Evolutionary conservation across 2,329 filamentous ascomycete genomes (phyloP).

Genomic region (Monilinia aucupariae): DNA sequence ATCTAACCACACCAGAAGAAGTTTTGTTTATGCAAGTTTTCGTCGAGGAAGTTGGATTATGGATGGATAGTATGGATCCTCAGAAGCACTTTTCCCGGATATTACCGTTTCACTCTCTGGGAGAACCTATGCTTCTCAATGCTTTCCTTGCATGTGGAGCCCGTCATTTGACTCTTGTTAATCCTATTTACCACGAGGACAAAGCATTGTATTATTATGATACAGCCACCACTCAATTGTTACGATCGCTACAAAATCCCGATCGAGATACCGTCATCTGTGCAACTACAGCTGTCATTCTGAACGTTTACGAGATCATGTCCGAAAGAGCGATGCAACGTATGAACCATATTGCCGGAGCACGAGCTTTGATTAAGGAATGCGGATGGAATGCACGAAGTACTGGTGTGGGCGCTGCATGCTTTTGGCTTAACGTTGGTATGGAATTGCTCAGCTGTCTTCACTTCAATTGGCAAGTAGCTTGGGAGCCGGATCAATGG

Average conservation of each 20-base stretch:
- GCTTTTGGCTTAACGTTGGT: slow-evolving; percentile 90
- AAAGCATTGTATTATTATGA: slow-evolving; percentile 81
- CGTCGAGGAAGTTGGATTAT: slow-evolving; percentile 80
- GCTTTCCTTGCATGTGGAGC: slow-evolving; percentile 85
- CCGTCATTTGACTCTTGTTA: slow-evolving; percentile 69
- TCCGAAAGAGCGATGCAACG: slow-evolving; percentile 69
- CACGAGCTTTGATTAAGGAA: slow-evolving; percentile 79
- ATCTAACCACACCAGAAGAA: slow-evolving; percentile 69
- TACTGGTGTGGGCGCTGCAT: slow-evolving; percentile 74
- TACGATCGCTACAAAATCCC: slow-evolving; percentile 74
- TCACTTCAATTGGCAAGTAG: slow-evolving; percentile 78
- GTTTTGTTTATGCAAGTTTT: slow-evolving; percentile 89
- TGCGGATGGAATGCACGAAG: slow-evolving; percentile 82
- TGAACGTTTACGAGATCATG: slow-evolving; percentile 94
- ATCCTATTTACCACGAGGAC: slow-evolving; percentile 65
- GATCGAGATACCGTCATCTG: slow-evolving; percentile 79
- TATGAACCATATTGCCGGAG: slow-evolving; percentile 87
- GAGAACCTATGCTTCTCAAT: slow-evolving; percentile 82
- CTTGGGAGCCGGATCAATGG: slow-evolving; percentile 90
- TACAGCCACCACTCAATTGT: slow-evolving; percentile 71
- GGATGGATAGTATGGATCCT: slow-evolving; percentile 90
- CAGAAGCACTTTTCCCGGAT: slow-evolving; percentile 80
- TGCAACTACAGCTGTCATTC: slow-evolving; percentile 77
- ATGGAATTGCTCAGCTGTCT: slow-evolving; percentile 88
- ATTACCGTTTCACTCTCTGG: slow-evolving; percentile 76